Conservation (phyloP, 1,139 yeast genomes). For the Saccharomyces hybrid region DNA sequence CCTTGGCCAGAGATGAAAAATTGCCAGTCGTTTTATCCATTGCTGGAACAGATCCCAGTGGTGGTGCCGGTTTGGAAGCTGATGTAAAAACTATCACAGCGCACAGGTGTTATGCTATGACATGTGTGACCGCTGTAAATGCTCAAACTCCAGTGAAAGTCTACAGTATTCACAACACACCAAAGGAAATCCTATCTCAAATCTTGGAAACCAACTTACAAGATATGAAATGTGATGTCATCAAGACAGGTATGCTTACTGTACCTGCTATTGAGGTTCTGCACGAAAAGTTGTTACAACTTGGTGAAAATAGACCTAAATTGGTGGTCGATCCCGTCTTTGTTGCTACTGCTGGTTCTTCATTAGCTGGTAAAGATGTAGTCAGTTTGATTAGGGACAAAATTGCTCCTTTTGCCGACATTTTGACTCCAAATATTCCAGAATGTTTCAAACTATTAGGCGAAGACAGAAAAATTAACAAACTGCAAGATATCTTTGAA, state of each 20-base stretch:
- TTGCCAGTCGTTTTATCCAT: conserved; percentile 47
- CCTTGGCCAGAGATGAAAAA: conserved; percentile 16
- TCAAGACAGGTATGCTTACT: conserved; percentile 80
- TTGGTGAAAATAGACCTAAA: conserved; percentile 31
- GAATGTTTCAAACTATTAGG: conserved; percentile 45
- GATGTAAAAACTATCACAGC: conserved; percentile 78
- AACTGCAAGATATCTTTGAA: conserved; percentile 35
- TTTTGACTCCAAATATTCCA: conserved; percentile 71
- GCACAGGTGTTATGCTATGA: conserved; percentile 71
- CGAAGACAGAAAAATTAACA: conserved; percentile 16
- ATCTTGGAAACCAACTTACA: conserved; percentile 50
- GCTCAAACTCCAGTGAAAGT: conserved; percentile 75
- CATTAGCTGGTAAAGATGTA: conserved; percentile 44
- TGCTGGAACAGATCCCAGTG: conserved; percentile 85
- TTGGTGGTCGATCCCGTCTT: conserved; percentile 77
- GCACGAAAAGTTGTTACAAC: conserved; percentile 32
- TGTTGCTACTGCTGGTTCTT: conserved; percentile 69
- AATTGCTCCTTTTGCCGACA: conserved; percentile 47
- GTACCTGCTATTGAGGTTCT: conserved; percentile 48
- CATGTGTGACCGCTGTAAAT: conserved; percentile 74
- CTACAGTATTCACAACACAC: conserved; percentile 41
- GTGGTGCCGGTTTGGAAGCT: conserved; percentile 95
- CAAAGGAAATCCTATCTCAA: conserved; percentile 37
- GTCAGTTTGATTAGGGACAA: conserved; percentile 35
- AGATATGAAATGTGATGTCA: conserved; percentile 60